phyloP scores from a whole-genome alignment of 305 asterid species.

The Fraxinus xanthoxyloides region DNA sequence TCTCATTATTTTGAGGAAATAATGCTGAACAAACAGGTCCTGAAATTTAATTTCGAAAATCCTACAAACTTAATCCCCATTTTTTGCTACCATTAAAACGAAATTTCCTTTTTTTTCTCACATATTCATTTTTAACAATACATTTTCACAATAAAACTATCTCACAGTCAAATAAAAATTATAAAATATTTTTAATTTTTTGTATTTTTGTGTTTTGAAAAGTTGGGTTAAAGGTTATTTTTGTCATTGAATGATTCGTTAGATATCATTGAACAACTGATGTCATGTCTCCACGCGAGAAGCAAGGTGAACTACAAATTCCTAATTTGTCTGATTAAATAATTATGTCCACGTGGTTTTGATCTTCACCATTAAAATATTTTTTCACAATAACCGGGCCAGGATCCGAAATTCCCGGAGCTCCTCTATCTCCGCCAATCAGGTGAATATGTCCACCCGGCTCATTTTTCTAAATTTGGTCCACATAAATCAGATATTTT shows the following conservation, averaged over 20 bases:
- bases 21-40: too few species aligned
- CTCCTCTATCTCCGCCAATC: slow-evolving; percentile 13
- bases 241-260: background rate
- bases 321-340: slow-evolving; percentile 4
- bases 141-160: too few species aligned
- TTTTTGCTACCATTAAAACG: too few species aligned
- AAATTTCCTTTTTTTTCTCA: too few species aligned
- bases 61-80: too few species aligned
- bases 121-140: too few species aligned
- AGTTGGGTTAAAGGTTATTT: slow-evolving; percentile 19
- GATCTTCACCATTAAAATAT: slow-evolving; percentile 18
- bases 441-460: background rate
- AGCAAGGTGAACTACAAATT: slow-evolving; percentile 24
- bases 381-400: slow-evolving; percentile 5
- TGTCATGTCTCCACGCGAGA: slow-evolving; percentile 28
- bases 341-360: slow-evolving; percentile 47
- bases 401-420: slow-evolving; percentile 56
- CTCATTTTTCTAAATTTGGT: background rate
- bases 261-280: slow-evolving; percentile 15
- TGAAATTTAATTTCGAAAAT: too few species aligned
- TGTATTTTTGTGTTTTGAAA: background rate
- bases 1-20: too few species aligned
- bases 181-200: too few species aligned
- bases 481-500: background rate
- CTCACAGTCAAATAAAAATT: too few species aligned